Conservation (phyloP, 371 early-diverging fungal genomes). For the Aphelidium insulamus region DNA sequence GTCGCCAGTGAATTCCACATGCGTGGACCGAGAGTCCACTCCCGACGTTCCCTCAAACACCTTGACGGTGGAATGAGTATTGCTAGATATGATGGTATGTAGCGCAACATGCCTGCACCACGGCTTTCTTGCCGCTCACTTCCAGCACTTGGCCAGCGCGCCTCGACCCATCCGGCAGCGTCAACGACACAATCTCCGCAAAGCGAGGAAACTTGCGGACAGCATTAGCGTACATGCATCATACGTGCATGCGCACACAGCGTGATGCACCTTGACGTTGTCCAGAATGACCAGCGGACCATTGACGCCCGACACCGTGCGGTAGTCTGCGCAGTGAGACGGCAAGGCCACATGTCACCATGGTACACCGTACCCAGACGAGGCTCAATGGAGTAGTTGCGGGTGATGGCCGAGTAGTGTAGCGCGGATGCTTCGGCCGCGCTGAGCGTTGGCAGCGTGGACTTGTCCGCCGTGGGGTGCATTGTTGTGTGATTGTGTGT, state of each 20-base stretch:
- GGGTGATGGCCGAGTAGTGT: constrained; percentile 51
- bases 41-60: constrained; percentile 99
- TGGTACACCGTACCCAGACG: constrained; percentile 42
- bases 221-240: not conserved
- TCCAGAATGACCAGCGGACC: constrained; percentile 99
- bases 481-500: no score
- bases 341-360: not conserved
- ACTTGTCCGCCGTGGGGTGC: no score
- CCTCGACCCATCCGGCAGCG: constrained; percentile 88
- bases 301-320: constrained; percentile 97
- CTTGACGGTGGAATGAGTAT: constrained; percentile 10
- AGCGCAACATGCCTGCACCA: constrained; percentile 61
- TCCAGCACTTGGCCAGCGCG: constrained; percentile 98
- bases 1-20: constrained; percentile 95
- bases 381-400: constrained; percentile 72
- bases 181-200: constrained; percentile 95
- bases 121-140: constrained; percentile 92
- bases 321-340: constrained; percentile 58
- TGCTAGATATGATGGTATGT: not conserved
- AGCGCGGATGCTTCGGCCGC: constrained; percentile 17
- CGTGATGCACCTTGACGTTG: constrained; percentile 93
- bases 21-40: constrained; percentile 92
- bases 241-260: not conserved
- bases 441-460: no score
- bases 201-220: constrained; percentile 72